A percentile compares a stretch with the other conserved stretches of the same genome.
Conservation (phyloP, 768 basidiomycete genomes). For the Hypholoma sublateritium region DNA sequence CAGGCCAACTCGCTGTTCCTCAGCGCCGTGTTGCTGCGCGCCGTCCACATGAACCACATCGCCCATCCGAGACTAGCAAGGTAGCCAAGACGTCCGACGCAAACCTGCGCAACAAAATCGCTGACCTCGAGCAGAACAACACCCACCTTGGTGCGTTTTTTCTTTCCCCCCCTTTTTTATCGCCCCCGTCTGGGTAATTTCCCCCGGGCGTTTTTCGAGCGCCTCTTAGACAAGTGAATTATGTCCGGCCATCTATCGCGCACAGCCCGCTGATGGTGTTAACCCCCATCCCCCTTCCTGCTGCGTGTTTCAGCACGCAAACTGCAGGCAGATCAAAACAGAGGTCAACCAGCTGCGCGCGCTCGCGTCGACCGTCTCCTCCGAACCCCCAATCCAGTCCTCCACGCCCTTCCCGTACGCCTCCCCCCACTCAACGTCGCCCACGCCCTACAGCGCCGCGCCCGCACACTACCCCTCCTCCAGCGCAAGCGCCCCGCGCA, state of each 20-base stretch:
- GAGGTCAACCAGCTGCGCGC: constrained; percentile 62
- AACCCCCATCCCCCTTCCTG: too few relatives aligned
- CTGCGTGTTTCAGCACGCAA: constrained; percentile 13
- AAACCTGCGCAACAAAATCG: too few relatives aligned
- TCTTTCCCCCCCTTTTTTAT: too few relatives aligned
- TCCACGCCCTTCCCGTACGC: constrained; percentile 21
- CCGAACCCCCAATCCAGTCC: constrained; percentile 29
- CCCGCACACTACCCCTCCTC: too few relatives aligned
- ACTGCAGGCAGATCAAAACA: constrained; percentile 40
- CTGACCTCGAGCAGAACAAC: constrained; percentile 69
- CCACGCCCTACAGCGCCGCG: constrained; percentile 37
- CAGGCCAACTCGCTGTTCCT: constrained; percentile 70
- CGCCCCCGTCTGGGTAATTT: too few relatives aligned
- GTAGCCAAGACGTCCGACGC: constrained; percentile 58
- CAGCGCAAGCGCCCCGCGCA: constrained; percentile 9
- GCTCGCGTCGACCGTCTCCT: constrained; percentile 39
- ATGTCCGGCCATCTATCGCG: background rate
- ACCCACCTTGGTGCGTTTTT: too few relatives aligned
- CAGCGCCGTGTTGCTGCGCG: constrained; percentile 76
- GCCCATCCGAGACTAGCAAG: constrained; percentile 77
- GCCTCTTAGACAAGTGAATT: constrained; percentile 69
- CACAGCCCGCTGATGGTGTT: too few relatives aligned
- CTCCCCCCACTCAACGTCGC: constrained; percentile 31
- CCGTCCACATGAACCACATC: constrained; percentile 79
- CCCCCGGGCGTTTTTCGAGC: too few relatives aligned